Percentiles rank a stretch among this genome's conserved stretches.
Conservation (phyloP, 73 alveolate genomes). For the Stentor coeruleus region DNA sequence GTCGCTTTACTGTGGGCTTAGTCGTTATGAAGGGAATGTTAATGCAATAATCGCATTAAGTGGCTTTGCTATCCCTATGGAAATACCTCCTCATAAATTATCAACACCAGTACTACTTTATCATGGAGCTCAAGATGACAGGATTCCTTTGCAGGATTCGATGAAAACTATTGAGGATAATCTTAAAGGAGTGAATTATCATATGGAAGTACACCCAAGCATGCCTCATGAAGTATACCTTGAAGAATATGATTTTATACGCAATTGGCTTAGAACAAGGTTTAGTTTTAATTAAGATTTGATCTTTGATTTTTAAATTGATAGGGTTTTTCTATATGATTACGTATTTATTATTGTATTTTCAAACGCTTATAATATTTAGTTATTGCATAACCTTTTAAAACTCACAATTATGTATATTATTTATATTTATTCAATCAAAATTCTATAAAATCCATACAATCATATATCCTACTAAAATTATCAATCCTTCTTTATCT, state of each 20-base stretch:
- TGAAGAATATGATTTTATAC: not conserved
- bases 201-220: not conserved
- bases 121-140: constrained; percentile 10
- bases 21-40: not conserved
- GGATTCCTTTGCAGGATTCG: not conserved
- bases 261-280: not conserved
- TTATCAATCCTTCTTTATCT: too few relatives aligned
- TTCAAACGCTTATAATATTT: too few relatives aligned
- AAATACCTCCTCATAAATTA: not conserved
- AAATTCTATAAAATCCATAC: too few relatives aligned
- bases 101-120: not conserved
- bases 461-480: too few relatives aligned
- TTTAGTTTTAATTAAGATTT: too few relatives aligned
- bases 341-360: too few relatives aligned
- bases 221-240: not conserved
- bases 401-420: too few relatives aligned
- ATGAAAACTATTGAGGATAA: not conserved
- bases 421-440: too few relatives aligned
- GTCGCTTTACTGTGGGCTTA: not conserved
- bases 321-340: too few relatives aligned
- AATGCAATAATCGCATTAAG: constrained; percentile 19
- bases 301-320: too few relatives aligned
- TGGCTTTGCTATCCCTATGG: constrained; percentile 7
- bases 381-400: too few relatives aligned
- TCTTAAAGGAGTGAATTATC: not conserved